Conservation (phyloP, 805 yeast genomes). For the Grigorovia jiainica region DNA sequence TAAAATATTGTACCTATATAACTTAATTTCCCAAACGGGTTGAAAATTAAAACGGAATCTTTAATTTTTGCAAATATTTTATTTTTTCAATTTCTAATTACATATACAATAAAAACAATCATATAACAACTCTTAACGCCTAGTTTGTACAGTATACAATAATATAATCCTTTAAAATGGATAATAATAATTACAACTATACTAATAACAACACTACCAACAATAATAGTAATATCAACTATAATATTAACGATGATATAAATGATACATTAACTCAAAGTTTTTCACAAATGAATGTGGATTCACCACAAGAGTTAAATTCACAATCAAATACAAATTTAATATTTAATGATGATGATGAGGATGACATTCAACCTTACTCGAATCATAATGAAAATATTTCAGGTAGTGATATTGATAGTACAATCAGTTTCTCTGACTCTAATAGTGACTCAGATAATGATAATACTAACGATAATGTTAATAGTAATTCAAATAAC, state of each 20-base stretch:
- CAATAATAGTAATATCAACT: neutral
- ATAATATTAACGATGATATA: neutral
- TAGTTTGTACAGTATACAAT: neutral
- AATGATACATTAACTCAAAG: slow-evolving; percentile 19
- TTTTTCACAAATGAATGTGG: slow-evolving; percentile 29
- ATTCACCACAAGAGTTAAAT: slow-evolving; percentile 18
- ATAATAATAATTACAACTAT: neutral
- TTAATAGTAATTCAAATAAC: neutral
- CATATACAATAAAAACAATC: too few relatives aligned
- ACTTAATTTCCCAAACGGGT: too few relatives aligned
- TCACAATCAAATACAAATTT: slow-evolving; percentile 45
- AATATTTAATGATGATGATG: slow-evolving; percentile 42
- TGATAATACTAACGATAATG: neutral
- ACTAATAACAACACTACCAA: neutral
- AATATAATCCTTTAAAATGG: neutral
- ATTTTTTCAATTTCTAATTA: too few relatives aligned
- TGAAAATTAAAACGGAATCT: too few relatives aligned
- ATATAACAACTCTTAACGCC: too few relatives aligned
- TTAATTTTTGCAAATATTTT: too few relatives aligned
- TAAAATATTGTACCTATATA: too few relatives aligned
- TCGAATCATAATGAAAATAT: slow-evolving; percentile 24
- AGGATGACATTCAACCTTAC: slow-evolving; percentile 41
- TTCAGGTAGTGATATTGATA: slow-evolving; percentile 12
- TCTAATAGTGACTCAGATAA: neutral
- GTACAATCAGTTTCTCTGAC: slow-evolving; percentile 6